phyloP scores from a whole-genome alignment of 148 eudicot species.

The Mesembryanthemum crystallinum region DNA sequence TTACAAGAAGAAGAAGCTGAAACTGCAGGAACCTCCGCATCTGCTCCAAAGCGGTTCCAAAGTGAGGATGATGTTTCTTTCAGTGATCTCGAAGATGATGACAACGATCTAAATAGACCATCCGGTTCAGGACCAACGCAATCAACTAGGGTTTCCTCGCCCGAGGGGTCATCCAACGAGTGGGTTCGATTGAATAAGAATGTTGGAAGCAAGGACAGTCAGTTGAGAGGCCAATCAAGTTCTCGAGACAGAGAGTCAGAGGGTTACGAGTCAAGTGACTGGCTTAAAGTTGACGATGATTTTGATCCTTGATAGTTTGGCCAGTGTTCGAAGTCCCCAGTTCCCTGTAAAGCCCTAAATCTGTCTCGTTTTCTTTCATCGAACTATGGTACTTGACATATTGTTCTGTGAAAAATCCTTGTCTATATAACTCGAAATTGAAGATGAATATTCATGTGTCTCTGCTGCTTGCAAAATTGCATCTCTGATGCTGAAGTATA shows the following conservation, averaged over 20 bases:
- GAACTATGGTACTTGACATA: constrained; percentile 6
- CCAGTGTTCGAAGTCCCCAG: constrained; percentile 11
- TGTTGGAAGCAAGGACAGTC: constrained; percentile 22
- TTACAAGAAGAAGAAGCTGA: constrained; percentile 22
- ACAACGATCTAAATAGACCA: constrained; percentile 34
- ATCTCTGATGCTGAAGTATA: not conserved
- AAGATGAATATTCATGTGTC: not conserved
- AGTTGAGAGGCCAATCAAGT: constrained; percentile 31
- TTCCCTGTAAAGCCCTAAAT: constrained; percentile 30
- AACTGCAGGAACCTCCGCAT: constrained; percentile 6
- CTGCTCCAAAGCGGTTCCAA: constrained; percentile 27
- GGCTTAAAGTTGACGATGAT: constrained; percentile 71
- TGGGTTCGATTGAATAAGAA: constrained; percentile 49
- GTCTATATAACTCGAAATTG: constrained; percentile 17
- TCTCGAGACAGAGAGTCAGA: constrained; percentile 53
- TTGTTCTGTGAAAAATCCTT: constrained; percentile 1
- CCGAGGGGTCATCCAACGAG: constrained; percentile 40
- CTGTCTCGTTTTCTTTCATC: not conserved
- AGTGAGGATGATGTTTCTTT: constrained; percentile 63
- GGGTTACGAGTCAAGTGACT: constrained; percentile 63
- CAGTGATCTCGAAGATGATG: constrained; percentile 71
- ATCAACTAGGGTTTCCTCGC: constrained; percentile 33
- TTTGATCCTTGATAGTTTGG: constrained; percentile 42
- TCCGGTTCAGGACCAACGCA: constrained; percentile 27
- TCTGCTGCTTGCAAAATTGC: constrained; percentile 4